Evolutionary conservation across 177 flowering plant genomes (phyloP).

Genomic region (Vitis hybrid): DNA sequence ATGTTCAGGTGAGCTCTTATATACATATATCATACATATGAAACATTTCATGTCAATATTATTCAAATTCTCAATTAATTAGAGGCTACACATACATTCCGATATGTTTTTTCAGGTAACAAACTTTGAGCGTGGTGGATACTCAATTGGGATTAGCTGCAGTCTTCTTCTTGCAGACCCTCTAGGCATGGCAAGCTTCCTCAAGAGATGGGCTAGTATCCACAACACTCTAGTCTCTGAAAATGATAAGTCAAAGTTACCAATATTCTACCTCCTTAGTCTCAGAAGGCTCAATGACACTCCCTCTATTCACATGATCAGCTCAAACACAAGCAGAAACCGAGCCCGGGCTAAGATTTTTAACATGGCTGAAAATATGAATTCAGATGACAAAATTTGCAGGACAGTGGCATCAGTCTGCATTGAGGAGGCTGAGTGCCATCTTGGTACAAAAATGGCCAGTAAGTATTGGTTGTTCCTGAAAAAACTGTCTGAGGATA

Average conservation of each 20-base stretch:
- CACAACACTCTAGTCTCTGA: slow-evolving; percentile 25
- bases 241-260: slow-evolving; percentile 14
- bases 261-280: slow-evolving; percentile 39
- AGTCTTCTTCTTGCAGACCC: slow-evolving; percentile 49
- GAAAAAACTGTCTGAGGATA: slow-evolving; percentile 10
- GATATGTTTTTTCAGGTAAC: slow-evolving; percentile 37
- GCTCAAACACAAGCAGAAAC: slow-evolving; percentile 7
- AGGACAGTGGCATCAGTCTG: slow-evolving; percentile 21
- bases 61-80: no score
- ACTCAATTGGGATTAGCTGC: slow-evolving; percentile 52
- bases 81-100: no score
- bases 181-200: slow-evolving; percentile 27
- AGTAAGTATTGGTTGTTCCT: slow-evolving; percentile 17
- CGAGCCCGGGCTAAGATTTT: slow-evolving; percentile 22
- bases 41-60: no score
- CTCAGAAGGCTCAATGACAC: slow-evolving; percentile 2
- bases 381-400: slow-evolving; percentile 3
- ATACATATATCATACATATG: no score
- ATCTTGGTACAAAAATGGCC: slow-evolving; percentile 13
- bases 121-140: slow-evolving; percentile 54
- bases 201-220: slow-evolving; percentile 36
- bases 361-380: slow-evolving; percentile 3
- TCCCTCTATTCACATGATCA: not conserved
- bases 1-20: slow-evolving; percentile 39
- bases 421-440: slow-evolving; percentile 27